Base-by-base conservation (phyloP, 257 asterid genomes). In the Hygrophila difformis region DNA sequence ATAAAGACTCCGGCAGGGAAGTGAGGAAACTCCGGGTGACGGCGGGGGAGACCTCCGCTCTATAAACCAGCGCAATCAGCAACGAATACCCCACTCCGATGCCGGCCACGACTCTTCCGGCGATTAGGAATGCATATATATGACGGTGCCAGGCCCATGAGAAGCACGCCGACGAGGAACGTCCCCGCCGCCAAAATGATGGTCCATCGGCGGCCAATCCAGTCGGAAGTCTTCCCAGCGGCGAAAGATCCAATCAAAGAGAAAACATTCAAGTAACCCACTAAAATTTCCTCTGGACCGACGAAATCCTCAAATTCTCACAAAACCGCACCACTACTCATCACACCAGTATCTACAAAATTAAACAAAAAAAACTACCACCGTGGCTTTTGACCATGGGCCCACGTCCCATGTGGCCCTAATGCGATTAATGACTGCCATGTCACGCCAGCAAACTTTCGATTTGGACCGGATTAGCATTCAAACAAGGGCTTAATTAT, bases 1-100 rank as follows among this genome's bases (percentile, higher is more conserved):
- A 86, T 79, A 70, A 86, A 86, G 0, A 79, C 59, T 86, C 94
- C 29, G 96, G 94, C 12, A 86, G 65, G n/a, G 96, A 79, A 3
- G 96, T 59, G 21, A 86, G 77, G 55, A 86, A 68, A 28, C 96
- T 88, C n/a, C 96, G 94, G 10, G 94, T 65, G 68, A 60, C 53
- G 34, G 84, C 66, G 15, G 94, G 93, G 6, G 96, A 86, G 18
- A 82, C 45, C 71, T 86, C 94, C 6, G 86, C 77, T 11, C 85
- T 73, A 72, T 86, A 86, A 2, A 86, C 76, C 7, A 94, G 96
- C 1, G 96, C 93, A 14, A 82, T 79, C 96, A 82, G 82, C 45
- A 86, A 81, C 0, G 94, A 74, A 54, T 61, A 86, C 0, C 94
- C 96, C 11, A 86, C 94, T 1, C 96, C 94, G 17, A 79, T 51